Evolutionary conservation across 2,329 filamentous ascomycete genomes (phyloP).

Genomic region (Trichoderma asperellum): DNA sequence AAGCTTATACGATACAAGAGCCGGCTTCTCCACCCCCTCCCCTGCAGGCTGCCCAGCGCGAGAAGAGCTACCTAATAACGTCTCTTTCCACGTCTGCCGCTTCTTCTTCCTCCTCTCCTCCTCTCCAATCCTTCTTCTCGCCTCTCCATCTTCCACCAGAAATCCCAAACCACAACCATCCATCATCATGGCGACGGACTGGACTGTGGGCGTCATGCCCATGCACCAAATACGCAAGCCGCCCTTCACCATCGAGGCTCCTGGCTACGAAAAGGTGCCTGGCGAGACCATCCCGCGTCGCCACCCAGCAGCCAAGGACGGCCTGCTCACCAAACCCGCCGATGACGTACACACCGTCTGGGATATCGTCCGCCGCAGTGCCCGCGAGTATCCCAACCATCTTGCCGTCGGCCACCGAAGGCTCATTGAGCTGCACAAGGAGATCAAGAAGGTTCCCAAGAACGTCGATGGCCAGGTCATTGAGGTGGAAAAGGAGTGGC

Average conservation of each 20-base stretch:
- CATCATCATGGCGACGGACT: constrained; percentile 36
- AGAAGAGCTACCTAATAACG: constrained; percentile 16
- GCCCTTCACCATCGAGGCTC: constrained; percentile 74
- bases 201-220: constrained; percentile 53
- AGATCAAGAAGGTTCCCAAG: constrained; percentile 90
- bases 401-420: constrained; percentile 71
- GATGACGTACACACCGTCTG: constrained; percentile 76
- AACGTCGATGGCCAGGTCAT: constrained; percentile 77
- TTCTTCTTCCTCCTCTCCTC: background rate
- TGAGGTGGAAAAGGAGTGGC: constrained; percentile 89
- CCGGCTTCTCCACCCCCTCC: background rate
- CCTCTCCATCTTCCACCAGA: background rate
- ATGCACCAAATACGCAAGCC: constrained; percentile 66
- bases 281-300: constrained; percentile 86
- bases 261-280: constrained; percentile 68
- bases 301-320: constrained; percentile 71
- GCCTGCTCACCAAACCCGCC: constrained; percentile 66
- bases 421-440: constrained; percentile 76
- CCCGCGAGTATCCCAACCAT: constrained; percentile 64
- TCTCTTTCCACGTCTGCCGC: background rate
- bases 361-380: constrained; percentile 74
- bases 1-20: constrained; percentile 7
- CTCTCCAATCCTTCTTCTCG: background rate
- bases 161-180: background rate
- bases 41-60: constrained; percentile 17